Evolutionary conservation across 2,329 filamentous ascomycete species (phyloP).

Genomic region (Penicillium carneum): DNA sequence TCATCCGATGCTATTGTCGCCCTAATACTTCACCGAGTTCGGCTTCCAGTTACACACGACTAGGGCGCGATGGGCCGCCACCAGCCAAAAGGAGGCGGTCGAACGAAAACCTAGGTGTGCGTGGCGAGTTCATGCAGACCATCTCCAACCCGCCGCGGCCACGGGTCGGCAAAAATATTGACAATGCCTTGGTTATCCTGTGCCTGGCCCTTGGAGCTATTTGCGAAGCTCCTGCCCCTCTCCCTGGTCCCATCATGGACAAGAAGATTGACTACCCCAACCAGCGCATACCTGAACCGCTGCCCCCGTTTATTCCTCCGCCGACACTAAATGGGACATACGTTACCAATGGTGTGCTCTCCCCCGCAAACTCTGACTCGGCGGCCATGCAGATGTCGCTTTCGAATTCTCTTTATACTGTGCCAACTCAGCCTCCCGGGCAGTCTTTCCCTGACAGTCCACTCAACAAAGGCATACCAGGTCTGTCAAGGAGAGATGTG

Average conservation of each 20-base stretch:
- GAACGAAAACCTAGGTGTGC: conserved; percentile 37
- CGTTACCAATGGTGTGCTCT: conserved; percentile 35
- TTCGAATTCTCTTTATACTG: conserved; percentile 35
- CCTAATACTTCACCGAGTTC: conserved; percentile 24
- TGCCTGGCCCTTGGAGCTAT: conserved; percentile 88
- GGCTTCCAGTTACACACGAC: conserved; percentile 2
- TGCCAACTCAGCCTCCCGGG: conserved; percentile 17
- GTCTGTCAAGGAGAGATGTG: conserved; percentile 23
- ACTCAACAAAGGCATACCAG: conserved; percentile 7
- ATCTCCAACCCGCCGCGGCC: conserved; percentile 17
- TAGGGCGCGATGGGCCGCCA: conserved; percentile 37
- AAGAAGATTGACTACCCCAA: conserved; percentile 37
- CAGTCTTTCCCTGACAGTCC: conserved; percentile 32
- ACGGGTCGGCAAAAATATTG: conserved; percentile 67
- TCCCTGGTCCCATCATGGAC: conserved; percentile 64
- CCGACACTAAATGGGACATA: conserved; percentile 8
- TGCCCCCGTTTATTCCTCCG: conserved; percentile 8
- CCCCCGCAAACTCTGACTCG: conserved; percentile 40
- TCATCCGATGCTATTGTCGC: conserved; percentile 59
- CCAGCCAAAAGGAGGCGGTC: conserved; percentile 51
- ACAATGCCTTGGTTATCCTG: conserved; percentile 81
- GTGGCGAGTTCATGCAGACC: conserved; percentile 33
- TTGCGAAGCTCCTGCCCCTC: conserved; percentile 61
- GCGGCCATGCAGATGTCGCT: conserved; percentile 31
- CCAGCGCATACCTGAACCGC: conserved; percentile 40